phyloP scores from a whole-genome alignment of 495 filamentous ascomycete genomes.

The Lepraria neglecta region DNA sequence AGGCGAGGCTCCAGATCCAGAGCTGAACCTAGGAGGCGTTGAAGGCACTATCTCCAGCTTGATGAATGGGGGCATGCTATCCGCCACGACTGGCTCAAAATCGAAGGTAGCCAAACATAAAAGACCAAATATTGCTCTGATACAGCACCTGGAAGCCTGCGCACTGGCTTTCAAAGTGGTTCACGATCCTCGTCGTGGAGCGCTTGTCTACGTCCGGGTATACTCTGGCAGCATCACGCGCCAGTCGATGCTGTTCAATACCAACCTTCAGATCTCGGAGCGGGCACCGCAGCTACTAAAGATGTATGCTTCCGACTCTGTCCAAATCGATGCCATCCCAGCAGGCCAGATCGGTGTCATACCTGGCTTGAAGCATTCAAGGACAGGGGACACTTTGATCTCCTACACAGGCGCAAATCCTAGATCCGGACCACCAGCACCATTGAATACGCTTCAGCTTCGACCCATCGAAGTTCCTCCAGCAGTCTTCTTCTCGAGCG shows the following conservation, averaged over 20 bases:
- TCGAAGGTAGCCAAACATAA: constrained; percentile 26
- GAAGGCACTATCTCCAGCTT: constrained; percentile 48
- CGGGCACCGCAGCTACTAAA: constrained; percentile 73
- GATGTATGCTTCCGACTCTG: constrained; percentile 85
- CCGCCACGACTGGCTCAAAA: constrained; percentile 36
- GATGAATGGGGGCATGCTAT: constrained; percentile 44
- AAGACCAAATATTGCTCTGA: constrained; percentile 32
- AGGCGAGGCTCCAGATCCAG: constrained; percentile 66
- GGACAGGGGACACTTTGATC: constrained; percentile 90
- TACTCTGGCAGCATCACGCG: constrained; percentile 77
- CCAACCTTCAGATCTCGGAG: constrained; percentile 76
- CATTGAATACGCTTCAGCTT: constrained; percentile 69
- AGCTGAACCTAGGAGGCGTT: constrained; percentile 58
- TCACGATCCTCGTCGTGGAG: constrained; percentile 75
- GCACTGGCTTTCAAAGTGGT: constrained; percentile 97
- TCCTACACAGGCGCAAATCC: constrained; percentile 57
- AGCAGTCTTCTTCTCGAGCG: constrained; percentile 89
- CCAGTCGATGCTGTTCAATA: constrained; percentile 76
- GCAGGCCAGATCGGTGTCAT: constrained; percentile 96
- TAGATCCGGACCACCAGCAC: constrained; percentile 58
- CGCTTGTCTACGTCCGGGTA: constrained; percentile 86
- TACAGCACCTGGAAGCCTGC: constrained; percentile 60
- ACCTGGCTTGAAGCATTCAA: constrained; percentile 76
- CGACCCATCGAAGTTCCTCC: constrained; percentile 86
- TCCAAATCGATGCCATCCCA: constrained; percentile 72